phyloP scores from a whole-genome alignment of 2,329 filamentous ascomycete genomes.

The Pyrenochaeta sp. region DNA sequence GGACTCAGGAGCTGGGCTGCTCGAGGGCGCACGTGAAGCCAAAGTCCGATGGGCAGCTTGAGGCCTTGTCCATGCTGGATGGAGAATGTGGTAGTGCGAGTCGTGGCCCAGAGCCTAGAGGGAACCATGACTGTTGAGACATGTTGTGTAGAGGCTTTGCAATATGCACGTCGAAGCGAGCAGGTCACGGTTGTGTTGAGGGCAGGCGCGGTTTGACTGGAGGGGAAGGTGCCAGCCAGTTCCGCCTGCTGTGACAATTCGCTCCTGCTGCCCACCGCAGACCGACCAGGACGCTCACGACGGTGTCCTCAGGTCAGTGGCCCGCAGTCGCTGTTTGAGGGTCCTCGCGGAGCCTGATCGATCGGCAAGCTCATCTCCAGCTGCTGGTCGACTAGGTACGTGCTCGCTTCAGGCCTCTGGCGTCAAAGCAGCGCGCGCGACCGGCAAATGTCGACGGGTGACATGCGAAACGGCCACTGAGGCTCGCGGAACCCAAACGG shows the following conservation, averaged over 20 bases:
- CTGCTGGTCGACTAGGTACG: too few relatives aligned
- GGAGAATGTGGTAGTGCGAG: slow-evolving; percentile 10
- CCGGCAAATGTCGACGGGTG: slow-evolving; percentile 4
- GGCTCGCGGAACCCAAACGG: too few relatives aligned
- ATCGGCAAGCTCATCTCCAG: too few relatives aligned
- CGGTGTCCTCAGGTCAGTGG: too few relatives aligned
- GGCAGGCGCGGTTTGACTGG: slow-evolving; percentile 12
- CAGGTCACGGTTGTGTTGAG: slow-evolving; percentile 7
- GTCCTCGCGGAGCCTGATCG: too few relatives aligned
- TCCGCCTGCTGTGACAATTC: slow-evolving; percentile 7
- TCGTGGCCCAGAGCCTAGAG: slow-evolving; percentile 2
- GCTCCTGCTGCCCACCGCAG: too few relatives aligned
- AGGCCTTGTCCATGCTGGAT: slow-evolving; percentile 12
- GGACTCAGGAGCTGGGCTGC: slow-evolving; percentile 24
- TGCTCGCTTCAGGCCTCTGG: slow-evolving; percentile 2
- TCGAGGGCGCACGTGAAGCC: slow-evolving; percentile 12
- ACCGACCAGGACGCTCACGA: too few relatives aligned
- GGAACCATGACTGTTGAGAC: slow-evolving; percentile 11
- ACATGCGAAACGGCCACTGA: too few relatives aligned
- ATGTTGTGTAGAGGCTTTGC: slow-evolving; percentile 12
- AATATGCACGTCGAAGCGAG: slow-evolving; percentile 18
- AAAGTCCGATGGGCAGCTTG: too few relatives aligned
- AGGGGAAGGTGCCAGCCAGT: slow-evolving; percentile 8
- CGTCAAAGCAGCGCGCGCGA: not conserved
- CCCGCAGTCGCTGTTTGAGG: too few relatives aligned